A percentile compares a stretch with the other conserved stretches of the same genome.
These are phyloP conservation scores for Hypoxylon subgilvum DNA, from an alignment of 495 filamentous ascomycete species.

Conservation along the genomic window DNA sequence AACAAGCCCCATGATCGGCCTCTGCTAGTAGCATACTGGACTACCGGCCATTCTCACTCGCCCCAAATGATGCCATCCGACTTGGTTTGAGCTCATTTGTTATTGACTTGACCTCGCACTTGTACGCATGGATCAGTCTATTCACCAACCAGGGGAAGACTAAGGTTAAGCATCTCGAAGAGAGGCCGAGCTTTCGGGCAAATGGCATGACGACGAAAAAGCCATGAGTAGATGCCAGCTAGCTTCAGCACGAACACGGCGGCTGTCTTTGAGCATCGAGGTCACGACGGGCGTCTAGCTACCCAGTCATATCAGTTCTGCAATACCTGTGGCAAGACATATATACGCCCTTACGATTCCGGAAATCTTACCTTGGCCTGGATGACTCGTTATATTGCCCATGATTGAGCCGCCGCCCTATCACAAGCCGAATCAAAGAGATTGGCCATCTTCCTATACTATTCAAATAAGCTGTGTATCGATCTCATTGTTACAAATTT, in stretches of 20 bases:
- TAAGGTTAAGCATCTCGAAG: not conserved
- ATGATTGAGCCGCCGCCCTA: slow-evolving; percentile 26
- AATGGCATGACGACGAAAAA: not conserved
- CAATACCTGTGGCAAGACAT: slow-evolving; percentile 4
- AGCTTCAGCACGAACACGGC: not conserved
- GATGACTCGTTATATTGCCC: slow-evolving; percentile 11
- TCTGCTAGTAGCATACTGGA: not conserved
- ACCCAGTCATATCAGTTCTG: too few relatives aligned
- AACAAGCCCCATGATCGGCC: slow-evolving; percentile 12
- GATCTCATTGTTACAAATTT: slow-evolving; percentile 3
- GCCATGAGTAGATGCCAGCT: not conserved
- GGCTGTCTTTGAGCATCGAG: not conserved
- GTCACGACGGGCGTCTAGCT: not conserved
- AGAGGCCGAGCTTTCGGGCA: not conserved
- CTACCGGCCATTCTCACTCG: not conserved
- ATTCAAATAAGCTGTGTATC: slow-evolving; percentile 8
- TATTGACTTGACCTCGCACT: not conserved
- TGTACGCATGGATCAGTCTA: not conserved
- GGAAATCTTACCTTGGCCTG: slow-evolving; percentile 2
- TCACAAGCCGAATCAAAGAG: slow-evolving; percentile 5
- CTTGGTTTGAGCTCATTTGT: slow-evolving; percentile 20
- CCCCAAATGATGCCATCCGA: slow-evolving; percentile 12
- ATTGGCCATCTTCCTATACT: not conserved
- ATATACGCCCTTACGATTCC: not conserved
- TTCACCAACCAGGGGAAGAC: not conserved